A percentile compares a stretch with the other conserved stretches of the same genome.
phyloP scores from a whole-genome alignment of 768 basidiomycete genomes.

The Leccinum subgranulosum region DNA sequence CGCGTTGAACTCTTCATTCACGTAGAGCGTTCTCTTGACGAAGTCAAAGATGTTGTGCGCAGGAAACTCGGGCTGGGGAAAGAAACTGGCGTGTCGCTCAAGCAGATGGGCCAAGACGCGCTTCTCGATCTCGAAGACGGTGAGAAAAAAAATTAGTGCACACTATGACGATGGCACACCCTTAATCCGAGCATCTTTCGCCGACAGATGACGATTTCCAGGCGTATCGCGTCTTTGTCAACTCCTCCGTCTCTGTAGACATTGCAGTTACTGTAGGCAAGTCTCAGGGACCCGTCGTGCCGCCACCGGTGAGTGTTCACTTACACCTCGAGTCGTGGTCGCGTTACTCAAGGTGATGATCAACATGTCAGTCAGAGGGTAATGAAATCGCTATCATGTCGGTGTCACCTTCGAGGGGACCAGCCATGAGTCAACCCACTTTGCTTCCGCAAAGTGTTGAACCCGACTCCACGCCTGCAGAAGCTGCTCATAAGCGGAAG shows the following conservation, averaged over 20 bases:
- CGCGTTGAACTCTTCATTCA: conserved; percentile 2
- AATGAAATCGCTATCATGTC: not conserved
- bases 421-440: not conserved
- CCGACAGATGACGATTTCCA: conserved; percentile 74
- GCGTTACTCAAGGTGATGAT: not conserved
- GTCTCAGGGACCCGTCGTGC: not conserved
- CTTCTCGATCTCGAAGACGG: conserved; percentile 76
- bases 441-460: not conserved
- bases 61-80: conserved; percentile 55
- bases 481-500: conserved; percentile 20
- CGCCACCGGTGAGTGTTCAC: conserved; percentile 8
- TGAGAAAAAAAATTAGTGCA: conserved; percentile 23
- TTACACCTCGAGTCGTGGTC: not conserved
- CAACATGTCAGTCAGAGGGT: not conserved
- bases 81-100: conserved; percentile 36
- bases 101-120: conserved; percentile 52
- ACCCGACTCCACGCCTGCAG: not conserved
- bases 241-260: conserved; percentile 34
- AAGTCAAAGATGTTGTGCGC: conserved; percentile 55
- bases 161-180: not conserved
- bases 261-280: conserved; percentile 32
- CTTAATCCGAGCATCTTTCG: not conserved
- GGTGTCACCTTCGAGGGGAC: not conserved
- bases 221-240: conserved; percentile 55
- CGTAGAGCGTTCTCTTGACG: conserved; percentile 59